Evolutionary conservation across 1,284 basidiomycete genomes (phyloP).

Genomic region (Ustilago sp.): DNA sequence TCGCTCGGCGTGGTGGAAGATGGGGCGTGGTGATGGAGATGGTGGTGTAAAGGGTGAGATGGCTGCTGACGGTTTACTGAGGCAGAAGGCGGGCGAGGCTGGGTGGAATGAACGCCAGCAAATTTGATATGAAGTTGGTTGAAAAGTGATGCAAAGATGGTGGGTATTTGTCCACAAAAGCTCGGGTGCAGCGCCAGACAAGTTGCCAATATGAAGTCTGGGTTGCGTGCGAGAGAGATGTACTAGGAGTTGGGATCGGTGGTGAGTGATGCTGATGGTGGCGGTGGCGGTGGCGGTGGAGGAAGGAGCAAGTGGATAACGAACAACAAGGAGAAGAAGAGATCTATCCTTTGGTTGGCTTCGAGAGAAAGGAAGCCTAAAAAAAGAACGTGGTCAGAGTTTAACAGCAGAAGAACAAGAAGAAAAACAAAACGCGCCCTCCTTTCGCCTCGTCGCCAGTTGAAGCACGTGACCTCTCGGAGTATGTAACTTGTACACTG

Average conservation of each 20-base stretch:
- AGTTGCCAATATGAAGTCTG: not conserved
- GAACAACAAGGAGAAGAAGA: too few relatives aligned
- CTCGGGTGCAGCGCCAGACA: not conserved
- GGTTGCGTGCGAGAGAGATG: not conserved
- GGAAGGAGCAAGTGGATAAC: not conserved
- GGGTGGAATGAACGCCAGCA: not conserved
- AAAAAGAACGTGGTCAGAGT: not conserved
- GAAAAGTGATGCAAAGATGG: constrained; percentile 5
- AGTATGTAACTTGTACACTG: too few relatives aligned
- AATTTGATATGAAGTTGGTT: constrained; percentile 8
- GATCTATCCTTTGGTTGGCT: not conserved
- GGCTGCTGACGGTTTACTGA: too few relatives aligned
- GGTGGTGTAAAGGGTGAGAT: not conserved
- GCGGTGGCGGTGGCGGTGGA: not conserved
- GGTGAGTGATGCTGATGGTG: too few relatives aligned
- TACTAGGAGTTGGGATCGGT: not conserved
- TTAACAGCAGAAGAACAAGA: not conserved
- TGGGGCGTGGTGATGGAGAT: not conserved
- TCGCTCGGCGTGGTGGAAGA: not conserved
- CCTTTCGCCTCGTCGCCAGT: not conserved
- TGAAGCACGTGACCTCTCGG: too few relatives aligned
- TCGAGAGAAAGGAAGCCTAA: not conserved
- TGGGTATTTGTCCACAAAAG: not conserved
- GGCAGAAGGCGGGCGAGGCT: not conserved
- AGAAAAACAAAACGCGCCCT: not conserved